A percentile compares a stretch with the other conserved stretches of the same genome.
These are phyloP conservation scores for Sporisorium reilianum DNA, from an alignment of 1,284 basidiomycete genomes.

Conservation along the genomic window DNA sequence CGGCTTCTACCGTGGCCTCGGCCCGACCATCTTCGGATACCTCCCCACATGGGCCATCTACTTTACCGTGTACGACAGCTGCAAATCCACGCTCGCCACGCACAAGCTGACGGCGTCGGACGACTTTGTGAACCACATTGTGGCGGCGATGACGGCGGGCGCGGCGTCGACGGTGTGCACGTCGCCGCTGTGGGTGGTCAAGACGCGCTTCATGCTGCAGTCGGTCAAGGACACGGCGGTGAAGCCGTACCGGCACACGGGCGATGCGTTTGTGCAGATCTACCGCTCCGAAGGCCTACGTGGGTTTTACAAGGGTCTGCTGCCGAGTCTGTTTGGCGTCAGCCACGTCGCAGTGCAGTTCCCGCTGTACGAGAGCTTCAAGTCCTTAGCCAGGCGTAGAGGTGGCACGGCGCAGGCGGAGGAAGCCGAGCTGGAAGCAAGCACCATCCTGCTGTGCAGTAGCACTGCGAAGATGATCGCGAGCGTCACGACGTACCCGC, in stretches of 20 bases:
- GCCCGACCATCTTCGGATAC: conserved; percentile 67
- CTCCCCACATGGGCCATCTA: conserved; percentile 69
- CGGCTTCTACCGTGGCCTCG: conserved; percentile 67
- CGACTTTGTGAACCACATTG: conserved; percentile 64
- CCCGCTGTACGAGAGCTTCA: conserved; percentile 67
- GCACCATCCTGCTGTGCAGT: conserved; percentile 60
- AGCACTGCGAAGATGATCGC: conserved; percentile 68
- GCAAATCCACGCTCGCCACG: conserved; percentile 43
- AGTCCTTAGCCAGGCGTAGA: conserved; percentile 31
- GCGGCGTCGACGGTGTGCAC: conserved; percentile 64
- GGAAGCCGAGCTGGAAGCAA: conserved; percentile 37
- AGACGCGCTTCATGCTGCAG: conserved; percentile 66
- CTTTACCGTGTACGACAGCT: conserved; percentile 66
- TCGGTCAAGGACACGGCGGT: conserved; percentile 21
- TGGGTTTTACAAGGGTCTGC: conserved; percentile 66
- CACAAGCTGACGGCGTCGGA: conserved; percentile 21
- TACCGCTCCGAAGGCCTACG: conserved; percentile 56
- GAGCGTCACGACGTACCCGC: conserved; percentile 65
- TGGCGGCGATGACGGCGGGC: conserved; percentile 65
- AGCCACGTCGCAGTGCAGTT: conserved; percentile 68
- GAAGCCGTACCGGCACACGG: conserved; percentile 59
- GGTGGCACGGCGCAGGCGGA: conserved; percentile 19
- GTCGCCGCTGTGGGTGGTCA: conserved; percentile 67
- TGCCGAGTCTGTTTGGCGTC: conserved; percentile 65
- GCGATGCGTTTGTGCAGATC: conserved; percentile 65